These are phyloP conservation scores for Emergomyces pasteurianus DNA, from an alignment of 2,329 filamentous ascomycete genomes.

Conservation along the genomic window DNA sequence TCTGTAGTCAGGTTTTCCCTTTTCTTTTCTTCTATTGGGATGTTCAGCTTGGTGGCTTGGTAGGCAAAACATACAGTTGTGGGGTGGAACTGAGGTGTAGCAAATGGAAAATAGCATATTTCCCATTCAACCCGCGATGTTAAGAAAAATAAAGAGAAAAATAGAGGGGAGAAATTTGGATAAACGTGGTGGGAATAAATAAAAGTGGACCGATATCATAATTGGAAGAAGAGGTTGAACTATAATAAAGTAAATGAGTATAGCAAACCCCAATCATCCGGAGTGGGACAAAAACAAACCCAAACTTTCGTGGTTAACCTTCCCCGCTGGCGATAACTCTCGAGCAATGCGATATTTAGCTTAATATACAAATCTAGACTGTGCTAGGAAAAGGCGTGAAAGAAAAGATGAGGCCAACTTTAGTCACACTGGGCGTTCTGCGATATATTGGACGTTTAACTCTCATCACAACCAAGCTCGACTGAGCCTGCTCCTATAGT, in stretches of 20 bases:
- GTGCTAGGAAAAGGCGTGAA: no score
- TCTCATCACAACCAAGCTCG: neutral
- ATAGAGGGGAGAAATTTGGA: neutral
- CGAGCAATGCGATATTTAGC: neutral
- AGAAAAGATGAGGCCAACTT: neutral
- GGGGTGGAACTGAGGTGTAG: neutral
- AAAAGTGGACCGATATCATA: neutral
- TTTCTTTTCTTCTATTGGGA: neutral
- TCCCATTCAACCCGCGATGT: neutral
- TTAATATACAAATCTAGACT: neutral
- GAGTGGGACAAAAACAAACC: neutral
- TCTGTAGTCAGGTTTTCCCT: neutral
- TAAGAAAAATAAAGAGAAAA: neutral
- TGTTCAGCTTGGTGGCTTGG: neutral
- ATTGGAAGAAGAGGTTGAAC: neutral
- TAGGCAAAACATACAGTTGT: neutral
- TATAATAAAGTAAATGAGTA: no score
- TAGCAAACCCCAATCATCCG: neutral
- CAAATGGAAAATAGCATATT: neutral
- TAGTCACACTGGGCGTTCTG: neutral
- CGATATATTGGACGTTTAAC: neutral
- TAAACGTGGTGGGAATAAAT: neutral
- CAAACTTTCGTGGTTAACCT: neutral
- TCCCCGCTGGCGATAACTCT: neutral
- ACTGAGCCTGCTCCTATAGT: neutral